phyloP scores from a whole-genome alignment of 1,284 basidiomycete species.

The Ustilago cynodontis region DNA sequence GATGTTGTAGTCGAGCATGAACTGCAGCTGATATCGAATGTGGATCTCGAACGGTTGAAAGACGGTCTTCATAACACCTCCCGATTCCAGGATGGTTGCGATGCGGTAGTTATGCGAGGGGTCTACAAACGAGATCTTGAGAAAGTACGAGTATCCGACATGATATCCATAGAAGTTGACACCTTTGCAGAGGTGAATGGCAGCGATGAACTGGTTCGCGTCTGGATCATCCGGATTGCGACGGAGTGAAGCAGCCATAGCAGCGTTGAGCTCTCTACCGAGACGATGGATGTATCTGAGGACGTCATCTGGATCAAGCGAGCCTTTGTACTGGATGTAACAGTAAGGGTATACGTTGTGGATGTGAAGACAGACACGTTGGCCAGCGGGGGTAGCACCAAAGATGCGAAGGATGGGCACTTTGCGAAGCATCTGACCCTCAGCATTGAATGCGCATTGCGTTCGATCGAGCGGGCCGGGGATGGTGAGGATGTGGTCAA shows the following conservation, averaged over 20 bases:
- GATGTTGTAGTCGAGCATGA: slow-evolving; percentile 93
- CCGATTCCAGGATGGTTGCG: slow-evolving; percentile 60
- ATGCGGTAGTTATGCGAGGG: slow-evolving; percentile 60
- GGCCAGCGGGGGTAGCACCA: slow-evolving; percentile 82
- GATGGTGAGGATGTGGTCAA: slow-evolving; percentile 58
- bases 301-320: slow-evolving; percentile 73
- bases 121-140: slow-evolving; percentile 86
- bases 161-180: slow-evolving; percentile 96
- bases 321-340: slow-evolving; percentile 72
- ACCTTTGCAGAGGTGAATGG: slow-evolving; percentile 89
- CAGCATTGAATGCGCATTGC: slow-evolving; percentile 72
- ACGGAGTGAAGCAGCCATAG: slow-evolving; percentile 59
- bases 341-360: slow-evolving; percentile 78
- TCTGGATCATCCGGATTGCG: slow-evolving; percentile 43
- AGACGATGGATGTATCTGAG: slow-evolving; percentile 78
- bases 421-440: slow-evolving; percentile 74
- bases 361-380: slow-evolving; percentile 86
- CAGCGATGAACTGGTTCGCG: slow-evolving; percentile 56
- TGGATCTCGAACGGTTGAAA: slow-evolving; percentile 82
- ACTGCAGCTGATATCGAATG: slow-evolving; percentile 88
- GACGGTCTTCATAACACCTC: slow-evolving; percentile 74
- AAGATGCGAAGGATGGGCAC: slow-evolving; percentile 85
- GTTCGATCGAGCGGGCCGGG: slow-evolving; percentile 56
- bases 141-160: slow-evolving; percentile 84
- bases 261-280: slow-evolving; percentile 77